Evolutionary conservation across 2,329 filamentous ascomycete species (phyloP).

Genomic region (Penicillium sp.): DNA sequence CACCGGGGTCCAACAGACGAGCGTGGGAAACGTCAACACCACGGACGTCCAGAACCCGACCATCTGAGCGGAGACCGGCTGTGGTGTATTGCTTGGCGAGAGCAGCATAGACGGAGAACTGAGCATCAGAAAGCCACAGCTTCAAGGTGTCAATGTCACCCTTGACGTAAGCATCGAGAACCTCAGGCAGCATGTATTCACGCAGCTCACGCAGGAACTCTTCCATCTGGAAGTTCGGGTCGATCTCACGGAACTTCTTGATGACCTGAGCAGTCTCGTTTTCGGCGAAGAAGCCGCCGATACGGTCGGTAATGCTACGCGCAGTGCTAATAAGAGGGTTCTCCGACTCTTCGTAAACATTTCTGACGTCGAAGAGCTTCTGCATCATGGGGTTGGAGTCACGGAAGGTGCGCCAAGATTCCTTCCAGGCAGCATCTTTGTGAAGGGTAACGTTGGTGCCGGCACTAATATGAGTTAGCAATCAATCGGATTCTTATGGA

Average conservation of each 20-base stretch:
- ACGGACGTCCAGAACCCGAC: constrained; percentile 90
- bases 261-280: constrained; percentile 98
- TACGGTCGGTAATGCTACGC: constrained; percentile 86
- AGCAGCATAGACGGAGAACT: constrained; percentile 96
- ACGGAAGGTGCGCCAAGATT: constrained; percentile 95
- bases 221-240: constrained; percentile 91
- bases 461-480: constrained; percentile 60
- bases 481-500: constrained; percentile 9
- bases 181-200: constrained; percentile 96
- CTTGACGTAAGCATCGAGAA: constrained; percentile 97
- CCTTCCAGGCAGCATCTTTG: constrained; percentile 97
- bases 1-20: constrained; percentile 50
- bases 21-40: constrained; percentile 72
- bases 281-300: constrained; percentile 95
- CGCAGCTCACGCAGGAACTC: constrained; percentile 93
- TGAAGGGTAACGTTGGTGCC: constrained; percentile 93
- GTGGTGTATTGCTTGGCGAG: constrained; percentile 94
- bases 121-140: constrained; percentile 92
- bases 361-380: constrained; percentile 81
- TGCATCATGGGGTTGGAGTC: constrained; percentile 88
- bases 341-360: constrained; percentile 91
- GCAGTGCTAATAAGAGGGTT: constrained; percentile 93
- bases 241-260: constrained; percentile 96
- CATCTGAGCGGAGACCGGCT: constrained; percentile 89
- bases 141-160: constrained; percentile 88